Conservation (phyloP, 108 stramenopile species). For the Cyclotella atomus region DNA sequence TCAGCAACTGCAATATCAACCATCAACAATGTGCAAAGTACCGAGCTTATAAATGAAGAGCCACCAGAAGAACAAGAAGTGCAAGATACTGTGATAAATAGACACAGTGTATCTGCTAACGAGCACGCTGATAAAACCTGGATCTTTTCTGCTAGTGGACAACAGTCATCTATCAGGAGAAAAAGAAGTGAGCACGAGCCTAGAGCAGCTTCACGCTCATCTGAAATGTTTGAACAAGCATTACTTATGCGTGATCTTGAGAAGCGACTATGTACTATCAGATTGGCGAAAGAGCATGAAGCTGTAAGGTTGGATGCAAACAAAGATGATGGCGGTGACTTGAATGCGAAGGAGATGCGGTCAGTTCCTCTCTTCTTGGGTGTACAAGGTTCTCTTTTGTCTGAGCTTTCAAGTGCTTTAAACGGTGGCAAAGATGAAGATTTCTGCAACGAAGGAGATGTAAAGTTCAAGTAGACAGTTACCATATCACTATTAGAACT, state of each 20-base stretch:
- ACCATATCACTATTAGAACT: no score
- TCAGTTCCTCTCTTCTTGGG: conserved; percentile 29
- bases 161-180: conserved; percentile 1
- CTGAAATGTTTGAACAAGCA: conserved; percentile 10
- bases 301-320: conserved; percentile 10
- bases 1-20: neutral
- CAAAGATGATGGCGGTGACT: neutral
- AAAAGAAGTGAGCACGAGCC: neutral
- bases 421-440: no score
- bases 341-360: neutral
- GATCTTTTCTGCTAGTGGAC: conserved; percentile 48
- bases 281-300: conserved; percentile 36
- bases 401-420: conserved; percentile 30
- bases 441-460: no score
- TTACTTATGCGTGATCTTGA: conserved; percentile 40
- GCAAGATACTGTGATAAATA: no score
- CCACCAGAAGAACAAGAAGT: neutral
- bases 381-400: conserved; percentile 26
- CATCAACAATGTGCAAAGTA: neutral
- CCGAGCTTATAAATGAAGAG: neutral
- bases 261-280: conserved; percentile 31
- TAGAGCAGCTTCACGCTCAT: neutral
- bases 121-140: conserved; percentile 29
- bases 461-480: no score
- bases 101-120: no score